Conservation (phyloP, 495 filamentous ascomycete genomes). For the Penicillium riverlandense region DNA sequence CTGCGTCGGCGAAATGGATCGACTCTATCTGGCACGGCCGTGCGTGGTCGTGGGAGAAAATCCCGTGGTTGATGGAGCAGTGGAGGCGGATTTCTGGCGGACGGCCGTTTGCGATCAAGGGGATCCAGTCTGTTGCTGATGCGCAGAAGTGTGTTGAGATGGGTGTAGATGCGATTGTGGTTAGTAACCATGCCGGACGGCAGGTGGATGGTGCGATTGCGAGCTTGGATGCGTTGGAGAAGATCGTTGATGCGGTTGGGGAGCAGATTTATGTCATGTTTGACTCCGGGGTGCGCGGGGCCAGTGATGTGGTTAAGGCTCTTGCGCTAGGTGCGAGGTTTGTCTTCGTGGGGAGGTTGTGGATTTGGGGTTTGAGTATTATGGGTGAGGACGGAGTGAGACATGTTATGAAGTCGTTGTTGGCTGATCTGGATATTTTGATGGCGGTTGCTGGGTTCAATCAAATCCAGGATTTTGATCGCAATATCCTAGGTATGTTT, state of each 20-base stretch:
- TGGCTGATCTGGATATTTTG: conserved; percentile 62
- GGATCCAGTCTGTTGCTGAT: conserved; percentile 48
- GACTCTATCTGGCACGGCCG: conserved; percentile 59
- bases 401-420: conserved; percentile 56
- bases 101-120: conserved; percentile 50
- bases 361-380: conserved; percentile 55
- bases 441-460: conserved; percentile 59
- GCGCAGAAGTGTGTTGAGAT: conserved; percentile 46
- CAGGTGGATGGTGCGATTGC: conserved; percentile 57
- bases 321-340: conserved; percentile 58
- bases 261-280: conserved; percentile 51
- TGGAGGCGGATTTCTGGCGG: conserved; percentile 48
- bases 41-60: conserved; percentile 52
- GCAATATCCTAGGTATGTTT: conserved; percentile 26
- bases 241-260: conserved; percentile 47
- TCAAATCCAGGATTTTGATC: conserved; percentile 44
- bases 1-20: conserved; percentile 53
- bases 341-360: conserved; percentile 55
- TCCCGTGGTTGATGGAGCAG: conserved; percentile 45
- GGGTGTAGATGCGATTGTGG: conserved; percentile 50
- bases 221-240: conserved; percentile 54
- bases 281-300: conserved; percentile 53
- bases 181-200: conserved; percentile 55
- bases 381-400: conserved; percentile 54
- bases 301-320: conserved; percentile 54